Base-by-base conservation (phyloP, 345 rosid species). In the Moricandia moricandioides region DNA sequence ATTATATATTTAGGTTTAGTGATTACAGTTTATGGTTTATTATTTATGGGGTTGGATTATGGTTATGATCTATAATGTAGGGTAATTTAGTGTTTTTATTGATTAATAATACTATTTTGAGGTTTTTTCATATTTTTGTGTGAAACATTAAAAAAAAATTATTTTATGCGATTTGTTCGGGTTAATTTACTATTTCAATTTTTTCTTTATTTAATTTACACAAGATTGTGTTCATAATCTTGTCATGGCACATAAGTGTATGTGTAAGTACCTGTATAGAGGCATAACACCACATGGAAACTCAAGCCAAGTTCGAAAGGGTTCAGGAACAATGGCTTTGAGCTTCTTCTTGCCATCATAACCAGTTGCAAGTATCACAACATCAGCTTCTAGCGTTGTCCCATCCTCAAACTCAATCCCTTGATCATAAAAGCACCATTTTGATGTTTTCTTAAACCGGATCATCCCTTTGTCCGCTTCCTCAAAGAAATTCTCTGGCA, bases 401-500 rank as follows among this genome's bases (percentile, higher is more conserved):
- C 69, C 67, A 80, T 91, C 97, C 1, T 86, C 91, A 49, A 91
- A 91, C 70, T 86, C 88, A 11, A 91, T 78, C 61, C 98, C 98
- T 56, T 84, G 83, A 9, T 80, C 79, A 65, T 81, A 79, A 70
- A 94, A 94, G 82, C 96, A 85, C 95, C 96, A 91, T 39, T 84
- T 91, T 16, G 89, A 82, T 24, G 90, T 17, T 74, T 71, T 89
- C 81, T 82, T 91, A 84, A 94, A 84, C 71, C 78, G 63, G 74
- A 94, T 91, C 59, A 79, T 88, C 7, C 95, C 96, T 54, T 94
- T 85, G 47, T 89, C 95, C 4, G 90, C 97, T 79, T 94, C 92
- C 0, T 83, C 55, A 76, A 91, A 94, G 83, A 94, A 94, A 8
- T 80, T 85, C 4, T 86, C 87, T 0, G 98, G 98, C 74, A 90